Percentiles rank a stretch among this genome's conserved stretches.
Evolutionary conservation across 1,284 basidiomycete genomes (phyloP).

Genomic region (Pascua guehoae): DNA sequence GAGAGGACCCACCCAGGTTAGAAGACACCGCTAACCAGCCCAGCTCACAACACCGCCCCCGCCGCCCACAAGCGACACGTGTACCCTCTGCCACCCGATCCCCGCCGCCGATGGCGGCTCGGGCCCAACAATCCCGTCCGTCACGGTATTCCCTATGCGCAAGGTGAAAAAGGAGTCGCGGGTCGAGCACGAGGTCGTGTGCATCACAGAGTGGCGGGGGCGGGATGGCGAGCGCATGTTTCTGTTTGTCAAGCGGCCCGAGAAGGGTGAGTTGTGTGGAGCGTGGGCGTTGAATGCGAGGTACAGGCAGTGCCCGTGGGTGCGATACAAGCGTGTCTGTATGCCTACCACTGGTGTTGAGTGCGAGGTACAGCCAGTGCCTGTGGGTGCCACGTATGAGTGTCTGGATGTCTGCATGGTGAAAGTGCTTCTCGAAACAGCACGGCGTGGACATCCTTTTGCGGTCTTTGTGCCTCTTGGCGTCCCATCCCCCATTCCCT

Average conservation of each 20-base stretch:
- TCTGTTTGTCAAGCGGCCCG: constrained; percentile 73
- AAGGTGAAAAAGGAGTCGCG: constrained; percentile 75
- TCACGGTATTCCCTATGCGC: constrained; percentile 82
- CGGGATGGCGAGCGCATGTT: constrained; percentile 53
- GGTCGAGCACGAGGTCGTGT: constrained; percentile 80
- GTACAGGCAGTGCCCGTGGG: too few relatives aligned
- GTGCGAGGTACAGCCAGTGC: too few relatives aligned
- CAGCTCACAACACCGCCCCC: constrained; percentile 23
- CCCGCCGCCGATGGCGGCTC: constrained; percentile 30
- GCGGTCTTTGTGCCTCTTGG: too few relatives aligned
- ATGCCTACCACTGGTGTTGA: too few relatives aligned
- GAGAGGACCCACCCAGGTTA: too few relatives aligned
- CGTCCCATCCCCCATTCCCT: too few relatives aligned
- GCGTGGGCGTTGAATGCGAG: too few relatives aligned
- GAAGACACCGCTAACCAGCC: background rate
- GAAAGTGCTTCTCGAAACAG: too few relatives aligned
- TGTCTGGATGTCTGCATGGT: too few relatives aligned
- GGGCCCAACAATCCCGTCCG: constrained; percentile 39
- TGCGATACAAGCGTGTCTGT: too few relatives aligned
- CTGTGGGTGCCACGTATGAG: too few relatives aligned
- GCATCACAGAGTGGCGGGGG: constrained; percentile 72
- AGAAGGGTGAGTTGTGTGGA: constrained; percentile 72
- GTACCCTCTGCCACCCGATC: constrained; percentile 68
- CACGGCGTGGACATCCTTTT: too few relatives aligned
- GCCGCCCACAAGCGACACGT: constrained; percentile 58